phyloP scores from a whole-genome alignment of 2,329 filamentous ascomycete species.

The Annulohypoxylon truncatum region DNA sequence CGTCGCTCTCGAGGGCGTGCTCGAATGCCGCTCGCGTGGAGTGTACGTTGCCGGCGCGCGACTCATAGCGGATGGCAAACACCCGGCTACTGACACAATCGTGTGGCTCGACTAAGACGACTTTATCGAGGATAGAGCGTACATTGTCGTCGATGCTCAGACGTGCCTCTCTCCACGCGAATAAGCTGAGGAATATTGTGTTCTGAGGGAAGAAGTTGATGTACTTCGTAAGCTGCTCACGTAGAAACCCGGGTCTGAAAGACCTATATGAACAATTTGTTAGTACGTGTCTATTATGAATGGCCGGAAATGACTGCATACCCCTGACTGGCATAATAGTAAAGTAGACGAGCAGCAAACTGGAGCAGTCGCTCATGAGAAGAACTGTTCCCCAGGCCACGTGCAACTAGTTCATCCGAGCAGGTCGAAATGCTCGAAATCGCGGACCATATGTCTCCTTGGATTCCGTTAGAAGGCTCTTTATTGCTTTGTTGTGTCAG shows the following conservation, averaged over 20 bases:
- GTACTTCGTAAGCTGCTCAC: slow-evolving; percentile 69
- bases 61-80: slow-evolving; percentile 65
- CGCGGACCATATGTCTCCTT: slow-evolving; percentile 68
- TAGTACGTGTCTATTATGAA: slow-evolving; percentile 15
- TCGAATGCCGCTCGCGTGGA: slow-evolving; percentile 65
- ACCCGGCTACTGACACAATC: slow-evolving; percentile 59
- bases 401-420: slow-evolving; percentile 57
- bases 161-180: slow-evolving; percentile 78
- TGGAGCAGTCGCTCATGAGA: slow-evolving; percentile 76
- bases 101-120: slow-evolving; percentile 56
- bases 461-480: slow-evolving; percentile 59
- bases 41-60: slow-evolving; percentile 60
- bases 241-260: slow-evolving; percentile 75
- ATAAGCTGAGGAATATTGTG: slow-evolving; percentile 77
- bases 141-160: slow-evolving; percentile 82
- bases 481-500: slow-evolving; percentile 59
- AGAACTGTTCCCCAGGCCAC: slow-evolving; percentile 49
- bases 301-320: slow-evolving; percentile 48
- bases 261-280: slow-evolving; percentile 56
- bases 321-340: slow-evolving; percentile 71
- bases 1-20: slow-evolving; percentile 58
- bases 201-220: slow-evolving; percentile 78
- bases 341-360: slow-evolving; percentile 72
- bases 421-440: slow-evolving; percentile 56
- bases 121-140: slow-evolving; percentile 70